Base-by-base conservation (phyloP, 2,329 filamentous ascomycete genomes). In the Colletotrichum musae region DNA sequence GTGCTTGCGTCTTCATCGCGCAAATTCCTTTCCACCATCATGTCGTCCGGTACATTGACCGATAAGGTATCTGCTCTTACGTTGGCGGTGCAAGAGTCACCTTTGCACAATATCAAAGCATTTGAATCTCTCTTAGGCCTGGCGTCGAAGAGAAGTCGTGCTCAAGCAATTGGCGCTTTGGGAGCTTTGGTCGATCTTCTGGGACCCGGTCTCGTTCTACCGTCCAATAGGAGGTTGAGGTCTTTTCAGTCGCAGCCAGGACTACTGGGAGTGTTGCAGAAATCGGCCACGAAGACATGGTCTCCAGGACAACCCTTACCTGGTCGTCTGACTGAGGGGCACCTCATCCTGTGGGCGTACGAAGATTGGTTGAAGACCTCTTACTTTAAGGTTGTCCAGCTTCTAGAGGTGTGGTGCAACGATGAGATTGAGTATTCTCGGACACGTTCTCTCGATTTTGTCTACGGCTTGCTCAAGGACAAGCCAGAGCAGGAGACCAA, bases 401-500 rank as follows among this genome's bases (percentile, higher is more conserved):
- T 97, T 52, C 86, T 99, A 16, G 96, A 99, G 80, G 87, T 89
- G 13, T 98, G 96, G 94, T 97, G 94, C 79, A 94, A 93, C 64
- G 96, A 99, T 75, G 96, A 98, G 82, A 93, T 99, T 62, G 94
- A 97, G 77, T 98, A 95, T 80, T 94, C 97, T 48, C 91, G 97
- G 70, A 93, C 92, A 57, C 91, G 94, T 73, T 93, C 95, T 4
- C 87, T 99, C 52, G 96, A 94, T 73, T 97, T 97, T 75, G 92
- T 98, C 45, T 98, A 92, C 78, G 94, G 95, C 72, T 85, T 99
- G 47, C 84, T 99, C 70, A 96, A 94, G 79, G 95, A 97, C 79
- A 99, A 97, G 82, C 95, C 96, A 0, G 96, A 99, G 80, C 96
- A 99, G 78, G 96, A 99, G 80, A 92, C 95, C 64, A 99, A 99